Evolutionary conservation across 2,329 filamentous ascomycete genomes (phyloP).

Genomic region (Aspergillus sp.): DNA sequence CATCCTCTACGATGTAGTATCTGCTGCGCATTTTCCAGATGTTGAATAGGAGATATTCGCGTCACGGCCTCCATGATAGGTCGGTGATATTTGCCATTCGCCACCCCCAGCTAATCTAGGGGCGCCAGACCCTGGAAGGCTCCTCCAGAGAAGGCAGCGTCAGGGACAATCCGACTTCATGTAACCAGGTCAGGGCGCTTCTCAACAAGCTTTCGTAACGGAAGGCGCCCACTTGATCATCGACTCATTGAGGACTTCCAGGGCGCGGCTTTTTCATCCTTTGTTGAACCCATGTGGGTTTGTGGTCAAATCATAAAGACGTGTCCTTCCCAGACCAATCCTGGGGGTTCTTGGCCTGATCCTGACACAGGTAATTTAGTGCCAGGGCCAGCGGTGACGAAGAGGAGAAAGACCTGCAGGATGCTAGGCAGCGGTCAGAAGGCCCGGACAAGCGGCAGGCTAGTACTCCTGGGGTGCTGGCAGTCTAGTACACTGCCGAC

Average conservation of each 20-base stretch:
- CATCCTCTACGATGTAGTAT: neutral
- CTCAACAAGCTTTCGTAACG: neutral
- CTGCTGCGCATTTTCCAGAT: slow-evolving; percentile 2
- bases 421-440: slow-evolving; percentile 10
- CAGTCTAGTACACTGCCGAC: slow-evolving; percentile 9
- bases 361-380: slow-evolving; percentile 9
- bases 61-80: neutral
- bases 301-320: slow-evolving; percentile 5
- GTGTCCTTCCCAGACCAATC: neutral
- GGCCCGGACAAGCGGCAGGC: slow-evolving; percentile 11
- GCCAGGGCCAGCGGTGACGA: neutral
- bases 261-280: neutral
- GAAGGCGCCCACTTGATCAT: neutral
- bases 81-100: neutral
- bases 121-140: neutral
- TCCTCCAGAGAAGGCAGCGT: neutral
- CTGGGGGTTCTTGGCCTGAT: neutral
- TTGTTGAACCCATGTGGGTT: neutral
- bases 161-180: neutral
- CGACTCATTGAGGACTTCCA: neutral
- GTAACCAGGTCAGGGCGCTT: neutral
- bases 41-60: neutral
- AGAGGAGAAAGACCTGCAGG: neutral
- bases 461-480: neutral
- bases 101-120: slow-evolving; percentile 3